These are phyloP conservation scores for Hypoxylon sp. DNA, from an alignment of 2,329 filamentous ascomycete species.

Conservation along the genomic window DNA sequence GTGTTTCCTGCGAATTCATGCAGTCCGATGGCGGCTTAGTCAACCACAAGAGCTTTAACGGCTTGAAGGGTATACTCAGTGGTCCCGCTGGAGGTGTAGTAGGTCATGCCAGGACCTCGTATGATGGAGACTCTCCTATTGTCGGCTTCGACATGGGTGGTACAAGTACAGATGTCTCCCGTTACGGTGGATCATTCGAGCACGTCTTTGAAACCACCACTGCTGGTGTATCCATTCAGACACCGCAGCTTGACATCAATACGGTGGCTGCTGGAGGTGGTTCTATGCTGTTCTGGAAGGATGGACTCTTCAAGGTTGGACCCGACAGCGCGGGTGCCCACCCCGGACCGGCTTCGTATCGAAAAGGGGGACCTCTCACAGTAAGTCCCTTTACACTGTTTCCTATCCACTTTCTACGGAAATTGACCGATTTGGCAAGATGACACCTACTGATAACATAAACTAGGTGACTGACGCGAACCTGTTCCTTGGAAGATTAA, in stretches of 20 bases:
- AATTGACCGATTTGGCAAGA: no score
- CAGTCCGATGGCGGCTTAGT: conserved; percentile 54
- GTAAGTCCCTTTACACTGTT: no score
- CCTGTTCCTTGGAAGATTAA: conserved; percentile 68
- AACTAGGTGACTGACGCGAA: conserved; percentile 73
- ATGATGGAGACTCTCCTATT: conserved; percentile 72
- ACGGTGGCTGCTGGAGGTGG: conserved; percentile 81
- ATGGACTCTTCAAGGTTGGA: conserved; percentile 77
- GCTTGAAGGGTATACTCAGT: conserved; percentile 73
- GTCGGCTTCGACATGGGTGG: conserved; percentile 83
- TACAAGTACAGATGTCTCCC: conserved; percentile 52
- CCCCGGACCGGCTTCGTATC: conserved; percentile 76
- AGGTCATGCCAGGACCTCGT: conserved; percentile 77
- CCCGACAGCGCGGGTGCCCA: conserved; percentile 78
- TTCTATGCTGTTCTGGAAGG: conserved; percentile 73
- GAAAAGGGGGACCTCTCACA: conserved; percentile 77
- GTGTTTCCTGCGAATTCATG: conserved; percentile 45
- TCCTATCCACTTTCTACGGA: no score
- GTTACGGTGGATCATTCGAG: conserved; percentile 41
- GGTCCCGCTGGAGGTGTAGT: conserved; percentile 82
- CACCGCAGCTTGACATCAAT: conserved; percentile 82
- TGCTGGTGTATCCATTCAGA: conserved; percentile 80
- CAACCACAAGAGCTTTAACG: conserved; percentile 71
- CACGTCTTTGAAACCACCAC: conserved; percentile 45
- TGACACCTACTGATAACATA: no score